Percentiles rank a stretch among this genome's conserved stretches.
Evolutionary conservation across 371 early-diverging fungal species (phyloP).

Genomic region (Mucor plumbeus): DNA sequence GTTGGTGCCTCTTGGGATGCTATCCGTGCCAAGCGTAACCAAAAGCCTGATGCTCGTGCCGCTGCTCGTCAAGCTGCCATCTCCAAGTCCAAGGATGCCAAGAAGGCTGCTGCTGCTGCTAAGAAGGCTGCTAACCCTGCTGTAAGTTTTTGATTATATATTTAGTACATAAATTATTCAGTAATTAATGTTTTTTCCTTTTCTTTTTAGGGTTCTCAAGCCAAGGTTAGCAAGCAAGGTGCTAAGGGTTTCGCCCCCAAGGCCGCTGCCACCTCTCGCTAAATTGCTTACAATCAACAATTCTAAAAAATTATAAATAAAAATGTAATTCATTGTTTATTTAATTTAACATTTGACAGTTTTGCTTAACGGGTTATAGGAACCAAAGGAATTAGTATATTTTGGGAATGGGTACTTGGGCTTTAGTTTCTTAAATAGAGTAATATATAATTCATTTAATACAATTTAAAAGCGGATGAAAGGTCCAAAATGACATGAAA

Average conservation of each 20-base stretch:
- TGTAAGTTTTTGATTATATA: slow-evolving; percentile 22
- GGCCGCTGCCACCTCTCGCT: slow-evolving; percentile 89
- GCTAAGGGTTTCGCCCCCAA: slow-evolving; percentile 86
- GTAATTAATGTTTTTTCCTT: slow-evolving; percentile 3
- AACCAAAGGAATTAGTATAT: not conserved
- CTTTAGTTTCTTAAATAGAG: too few species aligned
- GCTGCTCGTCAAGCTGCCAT: slow-evolving; percentile 91
- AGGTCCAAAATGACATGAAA: too few species aligned
- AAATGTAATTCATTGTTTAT: slow-evolving; percentile 10
- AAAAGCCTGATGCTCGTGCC: slow-evolving; percentile 94
- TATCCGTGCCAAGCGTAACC: slow-evolving; percentile 94
- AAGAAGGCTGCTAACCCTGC: slow-evolving; percentile 72
- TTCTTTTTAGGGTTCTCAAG: slow-evolving; percentile 31
- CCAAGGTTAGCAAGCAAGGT: slow-evolving; percentile 88
- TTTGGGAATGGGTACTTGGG: too few species aligned
- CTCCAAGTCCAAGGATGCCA: slow-evolving; percentile 87
- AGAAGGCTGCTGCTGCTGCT: slow-evolving; percentile 79
- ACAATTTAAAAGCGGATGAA: too few species aligned
- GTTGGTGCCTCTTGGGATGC: slow-evolving; percentile 95
- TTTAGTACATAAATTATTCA: not conserved
- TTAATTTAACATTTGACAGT: not conserved
- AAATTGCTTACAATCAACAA: slow-evolving; percentile 43
- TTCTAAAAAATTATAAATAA: slow-evolving; percentile 6
- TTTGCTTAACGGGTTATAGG: not conserved
- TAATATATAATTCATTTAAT: too few species aligned